A percentile compares a stretch with the other conserved stretches of the same genome.
Conservation (phyloP, 495 filamentous ascomycete genomes). For the Hypoxylon perforatum region DNA sequence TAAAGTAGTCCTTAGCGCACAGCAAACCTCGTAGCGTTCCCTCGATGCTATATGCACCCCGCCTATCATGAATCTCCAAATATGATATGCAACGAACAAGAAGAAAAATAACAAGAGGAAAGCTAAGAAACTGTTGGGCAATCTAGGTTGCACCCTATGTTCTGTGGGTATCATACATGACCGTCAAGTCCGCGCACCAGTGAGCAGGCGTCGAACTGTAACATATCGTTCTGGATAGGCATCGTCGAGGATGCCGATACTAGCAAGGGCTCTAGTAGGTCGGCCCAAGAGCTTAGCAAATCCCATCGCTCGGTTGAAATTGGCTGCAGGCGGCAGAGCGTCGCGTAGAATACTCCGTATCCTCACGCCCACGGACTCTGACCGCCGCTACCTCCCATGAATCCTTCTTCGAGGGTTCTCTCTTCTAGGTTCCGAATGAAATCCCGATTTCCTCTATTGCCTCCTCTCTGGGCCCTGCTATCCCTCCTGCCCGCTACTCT, state of each 20-base stretch:
- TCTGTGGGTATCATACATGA: conserved; percentile 44
- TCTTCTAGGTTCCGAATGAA: conserved; percentile 96
- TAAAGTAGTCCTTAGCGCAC: background rate
- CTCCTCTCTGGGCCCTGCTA: conserved; percentile 74
- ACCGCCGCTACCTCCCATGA: conserved; percentile 55
- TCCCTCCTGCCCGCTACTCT: conserved; percentile 77
- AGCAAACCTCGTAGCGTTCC: background rate
- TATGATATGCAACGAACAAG: conserved; percentile 21
- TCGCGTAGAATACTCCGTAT: conserved; percentile 17
- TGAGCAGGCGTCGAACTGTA: conserved; percentile 7
- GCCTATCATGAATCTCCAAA: conserved; percentile 27
- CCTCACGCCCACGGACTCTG: conserved; percentile 66
- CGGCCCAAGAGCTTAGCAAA: conserved; percentile 6
- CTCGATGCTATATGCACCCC: conserved; percentile 23
- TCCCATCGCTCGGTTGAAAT: conserved; percentile 1
- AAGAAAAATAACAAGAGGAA: conserved; percentile 7
- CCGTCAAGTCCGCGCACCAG: conserved; percentile 3
- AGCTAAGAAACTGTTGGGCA: conserved; percentile 33
- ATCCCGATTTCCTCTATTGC: conserved; percentile 74
- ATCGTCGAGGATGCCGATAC: conserved; percentile 4
- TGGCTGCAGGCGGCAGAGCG: background rate
- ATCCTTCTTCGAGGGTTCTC: conserved; percentile 88
- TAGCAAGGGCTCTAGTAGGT: conserved; percentile 4
- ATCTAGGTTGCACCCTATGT: conserved; percentile 44
- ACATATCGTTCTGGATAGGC: conserved; percentile 1